Conservation (phyloP, 2,329 filamentous ascomycete species). For the Phoma sp. region DNA sequence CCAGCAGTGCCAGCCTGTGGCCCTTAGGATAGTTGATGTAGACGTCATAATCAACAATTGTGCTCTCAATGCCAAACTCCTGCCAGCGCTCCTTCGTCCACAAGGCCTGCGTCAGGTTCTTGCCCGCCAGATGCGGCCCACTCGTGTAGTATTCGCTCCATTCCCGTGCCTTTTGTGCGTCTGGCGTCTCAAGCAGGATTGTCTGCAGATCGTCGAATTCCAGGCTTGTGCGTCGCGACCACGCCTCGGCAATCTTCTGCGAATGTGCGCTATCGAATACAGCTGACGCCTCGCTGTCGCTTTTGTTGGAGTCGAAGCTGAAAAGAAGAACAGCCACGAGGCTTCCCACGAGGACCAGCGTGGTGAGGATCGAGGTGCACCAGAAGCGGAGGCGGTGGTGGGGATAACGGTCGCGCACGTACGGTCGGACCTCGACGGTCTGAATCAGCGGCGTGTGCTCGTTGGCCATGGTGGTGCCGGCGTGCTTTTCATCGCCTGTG, state of each 20-base stretch:
- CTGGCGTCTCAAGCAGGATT: slow-evolving; percentile 61
- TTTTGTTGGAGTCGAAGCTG: slow-evolving; percentile 28
- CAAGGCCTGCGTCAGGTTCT: slow-evolving; percentile 58
- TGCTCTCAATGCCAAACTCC: slow-evolving; percentile 55
- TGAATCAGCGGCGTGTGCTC: slow-evolving; percentile 73
- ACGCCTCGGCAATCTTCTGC: slow-evolving; percentile 41
- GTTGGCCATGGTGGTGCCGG: slow-evolving; percentile 49
- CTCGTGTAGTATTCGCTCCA: slow-evolving; percentile 60
- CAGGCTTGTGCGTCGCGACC: slow-evolving; percentile 55
- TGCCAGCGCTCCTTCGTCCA: slow-evolving; percentile 59
- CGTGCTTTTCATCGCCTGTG: slow-evolving; percentile 34
- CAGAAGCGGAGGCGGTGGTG: slow-evolving; percentile 68
- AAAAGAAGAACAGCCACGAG: slow-evolving; percentile 48
- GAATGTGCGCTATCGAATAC: slow-evolving; percentile 27
- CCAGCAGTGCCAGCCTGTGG: slow-evolving; percentile 54
- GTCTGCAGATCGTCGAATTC: slow-evolving; percentile 61
- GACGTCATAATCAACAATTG: slow-evolving; percentile 57
- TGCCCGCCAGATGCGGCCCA: slow-evolving; percentile 58
- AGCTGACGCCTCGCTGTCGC: slow-evolving; percentile 2
- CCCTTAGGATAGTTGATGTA: slow-evolving; percentile 59
- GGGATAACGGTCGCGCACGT: slow-evolving; percentile 54
- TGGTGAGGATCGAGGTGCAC: slow-evolving; percentile 63
- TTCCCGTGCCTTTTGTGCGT: slow-evolving; percentile 56
- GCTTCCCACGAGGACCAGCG: slow-evolving; percentile 47
- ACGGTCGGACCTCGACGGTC: slow-evolving; percentile 62